A percentile compares a stretch with the other conserved stretches of the same genome.
Evolutionary conservation across 2,329 filamentous ascomycete species (phyloP).

Genomic region (Huntiella savannae): DNA sequence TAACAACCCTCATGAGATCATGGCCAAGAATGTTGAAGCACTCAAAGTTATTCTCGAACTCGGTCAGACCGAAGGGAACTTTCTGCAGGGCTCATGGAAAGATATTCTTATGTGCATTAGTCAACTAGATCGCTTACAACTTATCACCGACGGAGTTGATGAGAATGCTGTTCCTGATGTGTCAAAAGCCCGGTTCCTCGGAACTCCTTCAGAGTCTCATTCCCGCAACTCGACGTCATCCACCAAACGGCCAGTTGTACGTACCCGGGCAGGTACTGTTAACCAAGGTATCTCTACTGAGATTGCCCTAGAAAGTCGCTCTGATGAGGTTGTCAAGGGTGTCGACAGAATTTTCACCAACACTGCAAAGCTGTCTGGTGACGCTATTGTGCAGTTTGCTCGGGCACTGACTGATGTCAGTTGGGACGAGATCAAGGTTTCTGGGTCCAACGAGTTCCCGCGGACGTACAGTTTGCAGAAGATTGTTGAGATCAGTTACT

Average conservation of each 20-base stretch:
- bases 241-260: slow-evolving; percentile 17
- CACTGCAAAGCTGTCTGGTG: slow-evolving; percentile 78
- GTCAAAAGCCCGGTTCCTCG: slow-evolving; percentile 57
- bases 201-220: slow-evolving; percentile 36
- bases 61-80: slow-evolving; percentile 79
- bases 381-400: slow-evolving; percentile 91
- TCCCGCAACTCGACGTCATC: slow-evolving; percentile 47
- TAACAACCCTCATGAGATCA: slow-evolving; percentile 88
- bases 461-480: slow-evolving; percentile 96
- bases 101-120: slow-evolving; percentile 90
- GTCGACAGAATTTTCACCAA: slow-evolving; percentile 96
- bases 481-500: slow-evolving; percentile 95
- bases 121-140: slow-evolving; percentile 83
- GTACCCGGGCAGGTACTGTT: slow-evolving; percentile 16
- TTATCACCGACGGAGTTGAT: slow-evolving; percentile 87
- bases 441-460: slow-evolving; percentile 84
- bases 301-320: slow-evolving; percentile 79
- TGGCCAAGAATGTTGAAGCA: slow-evolving; percentile 89
- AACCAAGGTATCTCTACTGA: slow-evolving; percentile 50
- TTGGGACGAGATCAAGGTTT: slow-evolving; percentile 98
- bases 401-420: slow-evolving; percentile 84
- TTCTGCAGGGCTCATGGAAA: slow-evolving; percentile 79
- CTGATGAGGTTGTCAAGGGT: slow-evolving; percentile 77
- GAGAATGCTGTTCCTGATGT: slow-evolving; percentile 86
- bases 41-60: slow-evolving; percentile 82